These are phyloP conservation scores for Globisporangium middletonii DNA, from an alignment of 352 stramenopile genomes.

Conservation along the genomic window DNA sequence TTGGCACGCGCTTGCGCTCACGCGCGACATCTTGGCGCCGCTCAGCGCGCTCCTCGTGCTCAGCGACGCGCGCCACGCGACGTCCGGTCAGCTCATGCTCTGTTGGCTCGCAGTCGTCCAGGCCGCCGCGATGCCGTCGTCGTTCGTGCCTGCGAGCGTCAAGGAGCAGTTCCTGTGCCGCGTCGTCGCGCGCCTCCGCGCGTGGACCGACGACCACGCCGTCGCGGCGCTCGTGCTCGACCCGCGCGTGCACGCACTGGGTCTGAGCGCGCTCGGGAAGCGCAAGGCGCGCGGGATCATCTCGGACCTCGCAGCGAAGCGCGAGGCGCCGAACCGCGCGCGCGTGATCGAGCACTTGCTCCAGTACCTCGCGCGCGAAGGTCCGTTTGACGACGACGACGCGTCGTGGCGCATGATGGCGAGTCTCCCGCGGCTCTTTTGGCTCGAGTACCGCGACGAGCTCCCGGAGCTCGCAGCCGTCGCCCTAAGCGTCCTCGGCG, in stretches of 20 bases:
- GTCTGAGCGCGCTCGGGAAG: constrained; percentile 25
- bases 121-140: constrained; percentile 9
- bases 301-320: constrained; percentile 9
- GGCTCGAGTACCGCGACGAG: constrained; percentile 31
- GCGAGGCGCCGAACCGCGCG: constrained; percentile 15
- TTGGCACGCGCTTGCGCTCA: constrained; percentile 15
- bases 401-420: constrained; percentile 34
- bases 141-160: constrained; percentile 10
- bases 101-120: constrained; percentile 21
- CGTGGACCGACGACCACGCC: constrained; percentile 16
- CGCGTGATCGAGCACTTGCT: constrained; percentile 28
- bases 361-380: constrained; percentile 29
- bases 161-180: constrained; percentile 16
- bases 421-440: constrained; percentile 35
- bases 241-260: constrained; percentile 25
- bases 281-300: constrained; percentile 22
- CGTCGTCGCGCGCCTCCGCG: constrained; percentile 17
- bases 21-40: constrained; percentile 15
- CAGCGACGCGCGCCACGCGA: constrained; percentile 19
- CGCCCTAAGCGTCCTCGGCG: constrained; percentile 25
- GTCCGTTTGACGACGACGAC: constrained; percentile 32
- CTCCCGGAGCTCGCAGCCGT: constrained; percentile 25
- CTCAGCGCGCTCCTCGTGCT: constrained; percentile 22
- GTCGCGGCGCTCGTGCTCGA: constrained; percentile 32
- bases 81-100: constrained; percentile 23